Percentiles rank a stretch among this genome's conserved stretches.
phyloP scores from a whole-genome alignment of 2,329 filamentous ascomycete genomes.

The Thielaviopsis euricoi region DNA sequence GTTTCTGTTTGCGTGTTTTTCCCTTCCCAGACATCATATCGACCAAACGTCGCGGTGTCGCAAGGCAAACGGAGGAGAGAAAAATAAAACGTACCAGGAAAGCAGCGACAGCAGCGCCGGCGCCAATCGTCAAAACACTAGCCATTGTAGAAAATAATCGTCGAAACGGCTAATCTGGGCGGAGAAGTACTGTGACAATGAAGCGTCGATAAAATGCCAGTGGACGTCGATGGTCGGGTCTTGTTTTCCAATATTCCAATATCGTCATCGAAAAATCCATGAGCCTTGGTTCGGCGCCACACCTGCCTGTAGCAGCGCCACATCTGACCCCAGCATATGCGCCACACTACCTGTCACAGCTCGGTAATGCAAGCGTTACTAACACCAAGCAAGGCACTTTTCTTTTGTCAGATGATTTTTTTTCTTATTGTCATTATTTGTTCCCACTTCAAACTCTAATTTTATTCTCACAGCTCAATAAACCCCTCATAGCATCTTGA shows the following conservation, averaged over 20 bases:
- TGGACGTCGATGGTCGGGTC: too few relatives aligned
- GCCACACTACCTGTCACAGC: background rate
- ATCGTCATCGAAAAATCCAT: constrained; percentile 10
- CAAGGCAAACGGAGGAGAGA: background rate
- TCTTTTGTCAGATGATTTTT: background rate
- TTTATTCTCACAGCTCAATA: background rate
- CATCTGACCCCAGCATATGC: background rate
- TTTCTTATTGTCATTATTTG: too few relatives aligned
- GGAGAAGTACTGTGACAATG: background rate
- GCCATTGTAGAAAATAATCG: constrained; percentile 20
- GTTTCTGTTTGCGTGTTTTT: too few relatives aligned
- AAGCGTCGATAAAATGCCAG: background rate
- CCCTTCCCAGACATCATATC: too few relatives aligned
- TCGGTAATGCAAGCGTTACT: background rate
- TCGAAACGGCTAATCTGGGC: background rate
- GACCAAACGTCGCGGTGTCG: too few relatives aligned
- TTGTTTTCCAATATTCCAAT: background rate
- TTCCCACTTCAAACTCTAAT: background rate
- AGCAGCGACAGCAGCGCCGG: constrained; percentile 33
- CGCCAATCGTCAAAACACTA: constrained; percentile 29
- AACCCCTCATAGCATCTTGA: too few relatives aligned
- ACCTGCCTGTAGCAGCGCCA: background rate
- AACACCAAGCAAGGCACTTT: background rate
- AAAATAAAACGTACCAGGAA: constrained; percentile 27
- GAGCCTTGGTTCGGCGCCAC: background rate